Evolutionary conservation across 1,284 basidiomycete genomes (phyloP).

Genomic region (Garcileccinum viscosum): DNA sequence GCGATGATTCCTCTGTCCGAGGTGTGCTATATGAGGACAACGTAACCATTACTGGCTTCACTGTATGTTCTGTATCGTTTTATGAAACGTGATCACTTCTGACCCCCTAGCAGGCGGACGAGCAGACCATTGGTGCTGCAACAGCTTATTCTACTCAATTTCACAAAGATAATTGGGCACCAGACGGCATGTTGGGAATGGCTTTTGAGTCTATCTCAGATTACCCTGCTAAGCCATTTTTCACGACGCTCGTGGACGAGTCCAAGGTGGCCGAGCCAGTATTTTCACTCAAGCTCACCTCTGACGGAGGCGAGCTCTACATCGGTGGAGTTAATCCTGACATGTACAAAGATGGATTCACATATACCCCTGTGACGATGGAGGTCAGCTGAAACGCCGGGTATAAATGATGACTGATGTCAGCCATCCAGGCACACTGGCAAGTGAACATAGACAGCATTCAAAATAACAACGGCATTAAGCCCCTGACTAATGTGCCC

Average conservation of each 20-base stretch:
- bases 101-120: background rate
- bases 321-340: background rate
- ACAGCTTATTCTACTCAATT: background rate
- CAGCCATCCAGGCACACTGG: background rate
- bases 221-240: background rate
- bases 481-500: background rate
- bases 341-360: background rate
- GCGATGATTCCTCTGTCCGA: background rate
- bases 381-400: background rate
- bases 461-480: background rate
- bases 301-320: background rate
- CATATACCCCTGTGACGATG: background rate
- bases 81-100: background rate
- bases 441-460: background rate
- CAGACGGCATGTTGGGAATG: background rate
- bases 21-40: background rate
- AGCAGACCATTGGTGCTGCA: background rate
- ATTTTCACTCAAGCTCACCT: background rate
- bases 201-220: background rate
- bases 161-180: background rate
- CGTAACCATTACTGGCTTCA: background rate
- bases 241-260: background rate
- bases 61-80: background rate
- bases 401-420: background rate
- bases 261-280: background rate